phyloP scores from a whole-genome alignment of 225 moss, liverwort and hornwort species.

The Sphagnum contortum region DNA sequence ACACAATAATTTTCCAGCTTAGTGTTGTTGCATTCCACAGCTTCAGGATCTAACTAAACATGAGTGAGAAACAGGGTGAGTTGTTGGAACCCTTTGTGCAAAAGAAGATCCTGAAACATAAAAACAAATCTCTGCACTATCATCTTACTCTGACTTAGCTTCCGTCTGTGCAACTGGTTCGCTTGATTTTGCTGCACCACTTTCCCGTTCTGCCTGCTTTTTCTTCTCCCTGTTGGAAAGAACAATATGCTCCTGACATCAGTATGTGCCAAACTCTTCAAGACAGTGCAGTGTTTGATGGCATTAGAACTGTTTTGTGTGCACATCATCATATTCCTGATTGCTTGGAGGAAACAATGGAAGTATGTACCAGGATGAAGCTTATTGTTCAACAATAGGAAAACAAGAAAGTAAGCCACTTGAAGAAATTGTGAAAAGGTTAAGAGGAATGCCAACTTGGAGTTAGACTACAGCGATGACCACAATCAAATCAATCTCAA shows the following conservation, averaged over 20 bases:
- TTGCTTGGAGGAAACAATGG: not conserved
- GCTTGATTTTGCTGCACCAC: constrained; percentile 36
- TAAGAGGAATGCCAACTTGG: not conserved
- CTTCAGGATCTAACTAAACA: no score
- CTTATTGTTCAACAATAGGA: not conserved
- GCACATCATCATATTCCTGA: not conserved
- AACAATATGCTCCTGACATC: not conserved
- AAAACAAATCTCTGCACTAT: no score
- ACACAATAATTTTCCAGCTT: no score
- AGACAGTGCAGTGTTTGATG: not conserved
- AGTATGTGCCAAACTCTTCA: not conserved
- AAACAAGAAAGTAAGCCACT: not conserved
- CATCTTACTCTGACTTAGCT: constrained; percentile 62
- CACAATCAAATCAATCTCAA: no score
- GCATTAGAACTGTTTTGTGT: no score
- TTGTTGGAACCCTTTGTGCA: no score
- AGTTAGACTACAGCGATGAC: no score
- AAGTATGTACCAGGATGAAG: not conserved
- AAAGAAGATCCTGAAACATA: no score
- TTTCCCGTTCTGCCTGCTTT: constrained; percentile 61
- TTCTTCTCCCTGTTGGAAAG: constrained; percentile 65
- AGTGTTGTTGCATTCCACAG: no score
- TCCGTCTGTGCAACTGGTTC: constrained; percentile 56
- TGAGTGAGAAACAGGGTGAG: no score
- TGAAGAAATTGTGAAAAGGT: not conserved